Evolutionary conservation across 75 land plant species (phyloP).

Genomic region (Isoetes taiwanensis): DNA sequence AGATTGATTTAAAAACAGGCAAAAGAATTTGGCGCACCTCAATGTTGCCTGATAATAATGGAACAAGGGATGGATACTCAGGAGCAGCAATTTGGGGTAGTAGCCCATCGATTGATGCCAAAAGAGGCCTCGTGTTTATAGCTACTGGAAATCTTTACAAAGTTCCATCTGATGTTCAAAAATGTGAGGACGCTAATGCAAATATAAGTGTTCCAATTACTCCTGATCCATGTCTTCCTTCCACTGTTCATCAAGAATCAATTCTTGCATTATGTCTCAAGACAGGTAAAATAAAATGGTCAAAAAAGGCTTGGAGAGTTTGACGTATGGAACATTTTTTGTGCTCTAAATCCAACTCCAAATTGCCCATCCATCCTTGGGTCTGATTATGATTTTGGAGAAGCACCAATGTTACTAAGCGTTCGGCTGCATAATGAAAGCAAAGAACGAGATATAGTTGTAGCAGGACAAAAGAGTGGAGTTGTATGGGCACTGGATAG

Average conservation of each 20-base stretch:
- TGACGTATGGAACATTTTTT: conserved; percentile 17
- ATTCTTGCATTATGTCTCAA: conserved; percentile 28
- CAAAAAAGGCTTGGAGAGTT: conserved; percentile 26
- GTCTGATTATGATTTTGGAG: conserved; percentile 41
- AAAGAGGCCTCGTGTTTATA: conserved; percentile 22
- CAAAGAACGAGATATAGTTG: conserved; percentile 11
- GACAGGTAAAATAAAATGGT: conserved; percentile 31
- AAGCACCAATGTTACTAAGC: conserved; percentile 40
- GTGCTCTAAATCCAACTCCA: background rate
- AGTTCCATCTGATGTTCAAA: conserved; percentile 20
- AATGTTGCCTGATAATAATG: conserved; percentile 28
- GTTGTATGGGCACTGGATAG: conserved; percentile 39
- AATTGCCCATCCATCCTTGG: conserved; percentile 30
- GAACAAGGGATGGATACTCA: conserved; percentile 12
- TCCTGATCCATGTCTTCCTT: conserved; percentile 25
- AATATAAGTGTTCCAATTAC: conserved; percentile 13
- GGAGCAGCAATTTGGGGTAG: conserved; percentile 49
- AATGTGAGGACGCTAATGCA: conserved; percentile 20
- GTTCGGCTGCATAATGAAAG: background rate
- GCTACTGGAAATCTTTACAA: conserved; percentile 36
- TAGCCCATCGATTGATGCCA: conserved; percentile 35
- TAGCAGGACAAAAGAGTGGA: conserved; percentile 35
- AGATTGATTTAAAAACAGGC: conserved; percentile 23
- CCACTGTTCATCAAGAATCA: conserved; percentile 21
- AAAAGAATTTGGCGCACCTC: conserved; percentile 25